These are phyloP conservation scores for Psilocybe tampanensis DNA, from an alignment of 768 basidiomycete species.

Conservation along the genomic window DNA sequence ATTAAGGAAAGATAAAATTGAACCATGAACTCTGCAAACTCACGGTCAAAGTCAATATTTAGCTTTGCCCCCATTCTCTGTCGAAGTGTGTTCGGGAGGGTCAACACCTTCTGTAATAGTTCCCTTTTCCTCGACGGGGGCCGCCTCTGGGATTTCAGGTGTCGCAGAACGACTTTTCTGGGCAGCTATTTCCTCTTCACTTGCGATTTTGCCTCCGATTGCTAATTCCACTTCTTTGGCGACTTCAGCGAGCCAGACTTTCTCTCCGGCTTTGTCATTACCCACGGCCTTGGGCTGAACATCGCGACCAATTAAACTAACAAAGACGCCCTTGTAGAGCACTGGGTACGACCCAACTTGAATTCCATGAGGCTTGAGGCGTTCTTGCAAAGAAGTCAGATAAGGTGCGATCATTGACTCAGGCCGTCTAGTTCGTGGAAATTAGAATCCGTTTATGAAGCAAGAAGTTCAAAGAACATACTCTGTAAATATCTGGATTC, in stretches of 20 bases:
- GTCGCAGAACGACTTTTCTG: slow-evolving; percentile 39
- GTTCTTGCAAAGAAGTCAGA: slow-evolving; percentile 74
- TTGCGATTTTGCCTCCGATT: slow-evolving; percentile 58
- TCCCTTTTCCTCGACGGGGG: not conserved
- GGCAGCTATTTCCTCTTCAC: slow-evolving; percentile 64
- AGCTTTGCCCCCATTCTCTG: slow-evolving; percentile 11
- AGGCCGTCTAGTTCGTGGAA: slow-evolving; percentile 45
- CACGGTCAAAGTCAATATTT: slow-evolving; percentile 13
- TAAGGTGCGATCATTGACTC: slow-evolving; percentile 88
- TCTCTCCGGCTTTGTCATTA: slow-evolving; percentile 50
- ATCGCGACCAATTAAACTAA: slow-evolving; percentile 66
- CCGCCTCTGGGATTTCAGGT: slow-evolving; percentile 4
- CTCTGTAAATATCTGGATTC: slow-evolving; percentile 86
- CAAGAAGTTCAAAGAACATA: slow-evolving; percentile 30
- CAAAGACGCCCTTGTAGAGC: slow-evolving; percentile 65
- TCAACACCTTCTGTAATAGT: not conserved
- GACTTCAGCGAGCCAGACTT: slow-evolving; percentile 51
- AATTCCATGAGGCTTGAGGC: slow-evolving; percentile 74
- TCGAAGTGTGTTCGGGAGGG: not conserved
- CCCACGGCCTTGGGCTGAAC: slow-evolving; percentile 23
- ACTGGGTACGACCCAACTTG: slow-evolving; percentile 82
- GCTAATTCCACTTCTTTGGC: slow-evolving; percentile 65
- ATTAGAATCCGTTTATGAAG: not conserved
- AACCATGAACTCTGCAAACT: slow-evolving; percentile 4
- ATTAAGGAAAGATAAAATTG: slow-evolving; percentile 5